Conservation (phyloP, 345 rosid genomes). For the Acer campestre region DNA sequence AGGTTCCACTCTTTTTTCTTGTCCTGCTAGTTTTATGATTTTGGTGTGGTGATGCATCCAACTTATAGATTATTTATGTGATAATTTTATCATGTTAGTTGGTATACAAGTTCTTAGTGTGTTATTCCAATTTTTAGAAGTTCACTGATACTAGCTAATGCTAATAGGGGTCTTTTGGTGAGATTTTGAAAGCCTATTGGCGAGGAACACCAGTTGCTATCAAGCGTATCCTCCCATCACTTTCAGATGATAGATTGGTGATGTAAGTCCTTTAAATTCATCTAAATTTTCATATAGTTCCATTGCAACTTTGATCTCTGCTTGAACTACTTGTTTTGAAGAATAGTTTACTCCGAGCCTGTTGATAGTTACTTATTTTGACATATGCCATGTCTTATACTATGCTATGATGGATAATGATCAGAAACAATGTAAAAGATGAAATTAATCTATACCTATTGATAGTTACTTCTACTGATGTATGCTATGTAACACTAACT, state of each 20-base stretch:
- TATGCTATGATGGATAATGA: conserved; percentile 10
- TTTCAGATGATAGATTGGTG: conserved; percentile 98
- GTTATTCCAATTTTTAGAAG: neutral
- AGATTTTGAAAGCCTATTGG: conserved; percentile 92
- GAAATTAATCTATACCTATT: neutral
- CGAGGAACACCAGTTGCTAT: conserved; percentile 99
- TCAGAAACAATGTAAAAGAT: conserved; percentile 5
- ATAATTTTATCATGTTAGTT: neutral
- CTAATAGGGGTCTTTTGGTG: conserved; percentile 94
- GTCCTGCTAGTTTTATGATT: conserved; percentile 1
- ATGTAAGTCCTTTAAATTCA: conserved; percentile 56
- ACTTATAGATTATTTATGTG: neutral
- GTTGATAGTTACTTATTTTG: neutral
- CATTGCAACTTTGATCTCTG: neutral
- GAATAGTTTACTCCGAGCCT: neutral
- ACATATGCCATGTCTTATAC: neutral
- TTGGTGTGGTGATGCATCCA: conserved; percentile 1
- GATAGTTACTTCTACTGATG: neutral
- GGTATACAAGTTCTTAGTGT: neutral
- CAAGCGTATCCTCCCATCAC: conserved; percentile 96
- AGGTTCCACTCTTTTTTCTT: neutral
- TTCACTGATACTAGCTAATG: conserved; percentile 31
- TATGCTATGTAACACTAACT: neutral
- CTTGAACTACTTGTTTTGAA: neutral
- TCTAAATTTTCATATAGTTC: neutral